Evolutionary conservation across 2,329 filamentous ascomycete species (phyloP), one percentile per base, ranked within the genome.

Genomic region (Endocalyx cinctus): DNA sequence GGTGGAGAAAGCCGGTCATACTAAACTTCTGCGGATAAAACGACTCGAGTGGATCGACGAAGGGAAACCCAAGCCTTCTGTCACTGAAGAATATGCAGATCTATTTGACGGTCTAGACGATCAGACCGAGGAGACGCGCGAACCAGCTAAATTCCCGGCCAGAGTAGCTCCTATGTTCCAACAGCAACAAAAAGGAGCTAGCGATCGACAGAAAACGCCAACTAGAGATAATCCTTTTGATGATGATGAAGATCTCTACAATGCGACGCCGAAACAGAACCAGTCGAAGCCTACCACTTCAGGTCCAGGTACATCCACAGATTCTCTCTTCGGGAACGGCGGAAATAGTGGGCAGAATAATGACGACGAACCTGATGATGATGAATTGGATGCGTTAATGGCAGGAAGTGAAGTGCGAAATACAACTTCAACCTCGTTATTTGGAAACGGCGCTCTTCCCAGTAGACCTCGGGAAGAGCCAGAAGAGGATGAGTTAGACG

Each of bases 1-100:
- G 68, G 86, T 97, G 3, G 92, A 98, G 59, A 96, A 94, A 62
- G 71, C 87, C 1, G 92, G 92, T 2, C 92, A 96, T 60, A 87
- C 83, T 49, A 89, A 85, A 55, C 70, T 72, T 11, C 73, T 97
- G 56, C 77, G 85, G 43, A 73, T 77, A 19, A 83, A 82, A 63
- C 74, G 90, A 39, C 77, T 77, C 55, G 79, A 84, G 42, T 94
- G 87, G 84, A 90, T 97, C 45, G 77, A 90, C 36, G 85, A 94
- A 56, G 69, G 74, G 7, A 84, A 75, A 45, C 77, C 79, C 0
- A 74, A 63, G 29, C 43, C 57, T 0, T 44, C 52, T 27, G 36
- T 41, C 0, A 46, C 52, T 3, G 49, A 48, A 10, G 55, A 57
- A 1, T 54, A 62, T 2, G 55, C 60, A 3, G 47, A 51, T 6